Percentiles rank a stretch among this genome's conserved stretches.
These are phyloP conservation scores for Globomyces pollinis-pini DNA, from an alignment of 192 early-diverging fungal genomes.

Conservation along the genomic window DNA sequence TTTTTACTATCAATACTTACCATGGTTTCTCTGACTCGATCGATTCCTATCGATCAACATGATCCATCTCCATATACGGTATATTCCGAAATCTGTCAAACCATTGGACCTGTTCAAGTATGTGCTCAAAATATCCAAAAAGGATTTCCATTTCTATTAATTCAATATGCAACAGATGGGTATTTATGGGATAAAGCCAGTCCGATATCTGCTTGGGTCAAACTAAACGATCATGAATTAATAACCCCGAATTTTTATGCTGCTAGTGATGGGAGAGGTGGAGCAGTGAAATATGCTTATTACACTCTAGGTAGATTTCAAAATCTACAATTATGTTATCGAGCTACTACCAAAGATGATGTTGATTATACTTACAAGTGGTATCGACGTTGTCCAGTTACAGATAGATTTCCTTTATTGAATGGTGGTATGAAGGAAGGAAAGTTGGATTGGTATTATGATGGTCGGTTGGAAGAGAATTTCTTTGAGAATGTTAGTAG, in stretches of 20 bases:
- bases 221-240: no score
- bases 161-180: background rate
- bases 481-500: background rate
- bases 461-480: background rate
- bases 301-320: background rate
- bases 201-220: background rate
- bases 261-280: background rate
- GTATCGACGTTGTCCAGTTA: background rate
- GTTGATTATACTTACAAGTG: background rate
- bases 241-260: no score
- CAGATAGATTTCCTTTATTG: background rate
- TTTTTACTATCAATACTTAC: no score
- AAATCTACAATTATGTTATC: background rate
- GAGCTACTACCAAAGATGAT: background rate
- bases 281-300: no score
- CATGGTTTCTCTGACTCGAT: no score
- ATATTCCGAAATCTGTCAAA: background rate
- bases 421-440: no score
- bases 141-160: no score
- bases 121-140: background rate
- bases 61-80: no score
- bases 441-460: background rate
- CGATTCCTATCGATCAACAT: no score
- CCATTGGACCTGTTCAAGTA: background rate
- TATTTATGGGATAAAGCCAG: no score